These are phyloP conservation scores for Haplosporangium sp. DNA, from an alignment of 371 early-diverging fungal genomes.

Conservation along the genomic window DNA sequence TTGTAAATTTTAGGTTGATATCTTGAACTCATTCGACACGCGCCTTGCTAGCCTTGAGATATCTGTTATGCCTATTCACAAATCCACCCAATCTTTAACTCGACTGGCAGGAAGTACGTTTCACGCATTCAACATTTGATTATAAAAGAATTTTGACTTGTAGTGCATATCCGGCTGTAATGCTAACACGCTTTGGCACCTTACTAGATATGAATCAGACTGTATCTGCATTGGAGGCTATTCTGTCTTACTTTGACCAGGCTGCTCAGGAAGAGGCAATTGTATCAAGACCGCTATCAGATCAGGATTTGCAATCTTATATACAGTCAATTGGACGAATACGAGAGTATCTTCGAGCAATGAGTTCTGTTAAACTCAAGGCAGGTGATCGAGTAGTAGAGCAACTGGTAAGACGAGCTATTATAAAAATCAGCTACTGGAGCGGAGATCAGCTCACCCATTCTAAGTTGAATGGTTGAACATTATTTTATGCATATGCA, in stretches of 20 bases:
- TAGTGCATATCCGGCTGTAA: not conserved
- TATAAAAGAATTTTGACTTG: not conserved
- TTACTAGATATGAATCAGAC: conserved; percentile 78
- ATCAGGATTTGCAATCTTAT: conserved; percentile 64
- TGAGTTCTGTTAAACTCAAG: conserved; percentile 62
- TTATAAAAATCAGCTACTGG: not conserved
- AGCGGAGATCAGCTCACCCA: not conserved
- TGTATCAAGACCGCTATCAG: conserved; percentile 68
- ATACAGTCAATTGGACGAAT: conserved; percentile 67
- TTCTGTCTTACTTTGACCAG: conserved; percentile 82
- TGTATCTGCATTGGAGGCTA: conserved; percentile 75
- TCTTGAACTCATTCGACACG: conserved; percentile 87
- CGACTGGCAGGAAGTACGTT: conserved; percentile 81
- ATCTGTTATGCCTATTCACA: conserved; percentile 89
- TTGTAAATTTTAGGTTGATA: conserved; percentile 60
- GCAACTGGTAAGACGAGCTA: conserved; percentile 57
- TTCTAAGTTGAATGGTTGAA: not conserved
- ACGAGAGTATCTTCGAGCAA: conserved; percentile 67
- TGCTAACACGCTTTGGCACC: too few species aligned
- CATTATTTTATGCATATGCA: not conserved
- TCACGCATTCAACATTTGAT: not conserved
- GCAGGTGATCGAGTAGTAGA: conserved; percentile 67
- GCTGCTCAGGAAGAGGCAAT: conserved; percentile 80
- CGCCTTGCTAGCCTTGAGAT: conserved; percentile 83
- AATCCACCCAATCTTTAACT: conserved; percentile 86